Conservation (phyloP, 140 eudicot species). For the Anethum foeniculum region DNA sequence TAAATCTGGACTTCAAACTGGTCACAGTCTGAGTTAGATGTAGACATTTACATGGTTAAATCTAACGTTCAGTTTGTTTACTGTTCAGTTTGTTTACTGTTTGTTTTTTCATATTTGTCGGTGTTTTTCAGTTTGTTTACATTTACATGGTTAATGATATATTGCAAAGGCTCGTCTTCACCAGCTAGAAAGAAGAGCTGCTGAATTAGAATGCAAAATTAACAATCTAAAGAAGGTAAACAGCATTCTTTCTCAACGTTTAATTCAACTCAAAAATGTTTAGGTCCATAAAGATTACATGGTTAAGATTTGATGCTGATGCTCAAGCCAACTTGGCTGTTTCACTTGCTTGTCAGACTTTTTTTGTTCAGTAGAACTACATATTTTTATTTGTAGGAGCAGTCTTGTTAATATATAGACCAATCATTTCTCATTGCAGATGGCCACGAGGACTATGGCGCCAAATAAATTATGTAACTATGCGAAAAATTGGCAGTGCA, state of each 20-base stretch:
- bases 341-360: constrained; percentile 59
- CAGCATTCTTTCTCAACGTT: not conserved
- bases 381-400: not conserved
- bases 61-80: no score
- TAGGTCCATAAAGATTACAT: not conserved
- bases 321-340: constrained; percentile 87
- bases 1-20: no score
- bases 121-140: no score
- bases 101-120: no score
- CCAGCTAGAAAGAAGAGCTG: constrained; percentile 61
- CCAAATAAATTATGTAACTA: constrained; percentile 10
- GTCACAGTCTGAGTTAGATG: no score
- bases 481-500: not conserved
- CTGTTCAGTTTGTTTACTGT: no score
- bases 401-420: not conserved
- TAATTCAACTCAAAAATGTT: not conserved
- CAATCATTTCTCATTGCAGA: constrained; percentile 19
- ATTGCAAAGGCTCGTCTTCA: constrained; percentile 47
- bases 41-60: no score
- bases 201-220: constrained; percentile 52
- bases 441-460: constrained; percentile 25
- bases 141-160: not conserved
- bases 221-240: constrained; percentile 63
- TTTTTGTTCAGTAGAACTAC: not conserved
- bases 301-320: constrained; percentile 96